Base-by-base conservation (phyloP, 2,329 filamentous ascomycete genomes). In the Pseudomassariella vexata region DNA sequence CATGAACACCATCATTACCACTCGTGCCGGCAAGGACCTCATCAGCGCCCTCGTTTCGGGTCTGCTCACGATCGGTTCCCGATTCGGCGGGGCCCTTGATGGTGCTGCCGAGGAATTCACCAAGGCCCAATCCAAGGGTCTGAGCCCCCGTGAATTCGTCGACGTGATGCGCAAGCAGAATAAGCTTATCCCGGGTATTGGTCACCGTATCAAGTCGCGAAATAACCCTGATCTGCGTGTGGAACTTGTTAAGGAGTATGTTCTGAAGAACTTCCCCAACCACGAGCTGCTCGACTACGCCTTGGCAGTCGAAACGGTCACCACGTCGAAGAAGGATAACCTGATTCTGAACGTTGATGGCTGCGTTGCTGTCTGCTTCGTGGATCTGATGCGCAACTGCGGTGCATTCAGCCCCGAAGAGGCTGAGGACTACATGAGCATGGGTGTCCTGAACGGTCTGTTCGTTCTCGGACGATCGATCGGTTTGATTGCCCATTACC, bases 1-100 rank as follows among this genome's bases (percentile, higher is more conserved):
- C 64, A 98, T 98, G 92, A 98, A 98, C 82, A 98, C 92, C 62
- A 98, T 98, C 63, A 96, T 98, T 63, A 98, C 92, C 43, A 98
- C 92, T 39, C 86, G 92, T 85, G 92, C 92, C 44, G 92, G 92
- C 63, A 98, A 98, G 77, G 92, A 98, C 61, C 72, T 98, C 49
- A 96, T 98, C 72, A 89, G 82, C 53, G 85, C 92, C 28, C 77
- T 98, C 43, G 92, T 98, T 36, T 85, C 85, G 53, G 92, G 92
- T 87, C 85, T 98, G 34, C 73, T 98, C 59, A 98, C 92, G 52
- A 98, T 98, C 55, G 92, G 92, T 57, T 95, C 90, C 38, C 85
- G 92, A 44, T 98, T 98, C 63, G 92, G 92, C 78, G 92, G 92
- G 81, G 92, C 92, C 45, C 82, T 96, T 44, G 92, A 98, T 57